phyloP scores from a whole-genome alignment of 495 filamentous ascomycete genomes.

The Aspergillus campestris region DNA sequence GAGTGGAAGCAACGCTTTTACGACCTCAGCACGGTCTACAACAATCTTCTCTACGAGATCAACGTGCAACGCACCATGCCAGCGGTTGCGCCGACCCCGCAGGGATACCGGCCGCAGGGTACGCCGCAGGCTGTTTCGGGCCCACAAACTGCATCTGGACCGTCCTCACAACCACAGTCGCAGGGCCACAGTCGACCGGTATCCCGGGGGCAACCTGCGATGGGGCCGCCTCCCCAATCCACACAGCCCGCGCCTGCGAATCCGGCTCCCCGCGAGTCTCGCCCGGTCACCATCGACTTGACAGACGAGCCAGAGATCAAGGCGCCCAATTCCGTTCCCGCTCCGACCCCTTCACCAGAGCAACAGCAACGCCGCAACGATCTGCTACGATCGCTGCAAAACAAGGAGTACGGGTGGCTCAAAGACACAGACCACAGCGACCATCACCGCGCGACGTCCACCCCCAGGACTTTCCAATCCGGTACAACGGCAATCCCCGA shows the following conservation, averaged over 20 bases:
- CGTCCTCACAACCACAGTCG: no score
- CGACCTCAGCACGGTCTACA: slow-evolving; percentile 11
- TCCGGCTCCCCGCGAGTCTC: not conserved
- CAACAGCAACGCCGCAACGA: slow-evolving; percentile 2
- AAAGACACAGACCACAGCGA: not conserved
- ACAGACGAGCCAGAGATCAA: slow-evolving; percentile 11
- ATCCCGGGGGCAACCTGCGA: no score
- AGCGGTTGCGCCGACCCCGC: slow-evolving; percentile 6
- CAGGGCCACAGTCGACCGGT: no score
- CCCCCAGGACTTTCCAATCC: no score
- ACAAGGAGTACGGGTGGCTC: slow-evolving; percentile 22
- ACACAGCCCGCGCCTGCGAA: no score
- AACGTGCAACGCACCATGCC: slow-evolving; percentile 10
- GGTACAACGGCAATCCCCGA: not conserved
- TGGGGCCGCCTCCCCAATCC: no score
- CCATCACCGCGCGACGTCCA: not conserved
- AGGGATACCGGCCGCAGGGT: slow-evolving; percentile 14
- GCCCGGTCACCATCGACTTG: slow-evolving; percentile 17
- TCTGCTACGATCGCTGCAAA: slow-evolving; percentile 13
- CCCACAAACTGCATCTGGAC: not conserved
- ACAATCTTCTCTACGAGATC: slow-evolving; percentile 20
- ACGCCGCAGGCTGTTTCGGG: not conserved
- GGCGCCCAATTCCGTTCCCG: not conserved
- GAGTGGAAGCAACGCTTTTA: slow-evolving; percentile 16
- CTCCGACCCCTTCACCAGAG: not conserved